phyloP scores from a whole-genome alignment of 164 flowering plant species.

The Stephania cephalantha region DNA sequence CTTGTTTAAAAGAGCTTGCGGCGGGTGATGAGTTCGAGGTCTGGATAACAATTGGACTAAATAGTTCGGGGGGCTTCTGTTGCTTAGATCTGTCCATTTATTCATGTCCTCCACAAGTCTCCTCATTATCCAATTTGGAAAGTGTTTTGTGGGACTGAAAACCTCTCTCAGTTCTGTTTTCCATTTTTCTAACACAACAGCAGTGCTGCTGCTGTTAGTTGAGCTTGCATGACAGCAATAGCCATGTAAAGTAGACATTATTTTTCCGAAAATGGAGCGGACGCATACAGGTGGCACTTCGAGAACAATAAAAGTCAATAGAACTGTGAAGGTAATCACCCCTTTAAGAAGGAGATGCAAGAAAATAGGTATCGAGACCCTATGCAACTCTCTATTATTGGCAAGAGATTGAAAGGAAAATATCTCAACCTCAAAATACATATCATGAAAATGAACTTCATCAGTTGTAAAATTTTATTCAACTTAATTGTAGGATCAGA shows the following conservation, averaged over 20 bases:
- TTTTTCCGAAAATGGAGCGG: too few species aligned
- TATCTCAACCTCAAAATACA: background rate
- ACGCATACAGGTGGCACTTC: too few species aligned
- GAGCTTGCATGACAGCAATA: background rate
- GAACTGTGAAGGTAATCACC: background rate
- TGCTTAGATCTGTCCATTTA: slow-evolving; percentile 3
- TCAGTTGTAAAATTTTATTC: background rate
- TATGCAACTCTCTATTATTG: background rate
- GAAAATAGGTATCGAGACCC: background rate
- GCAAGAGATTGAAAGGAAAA: background rate
- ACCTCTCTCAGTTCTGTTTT: background rate
- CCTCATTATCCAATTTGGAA: background rate
- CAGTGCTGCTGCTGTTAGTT: background rate
- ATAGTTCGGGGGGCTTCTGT: background rate
- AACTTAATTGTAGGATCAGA: too few species aligned
- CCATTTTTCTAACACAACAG: background rate
- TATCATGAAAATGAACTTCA: too few species aligned
- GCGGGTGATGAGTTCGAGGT: background rate
- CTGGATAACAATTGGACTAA: background rate
- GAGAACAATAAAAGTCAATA: too few species aligned
- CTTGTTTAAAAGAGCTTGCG: background rate
- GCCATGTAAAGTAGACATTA: too few species aligned
- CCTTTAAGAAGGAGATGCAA: background rate
- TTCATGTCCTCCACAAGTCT: slow-evolving; percentile 5
- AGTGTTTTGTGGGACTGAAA: background rate